Conservation (phyloP, 345 rosid genomes). For the Turritis glabra region DNA sequence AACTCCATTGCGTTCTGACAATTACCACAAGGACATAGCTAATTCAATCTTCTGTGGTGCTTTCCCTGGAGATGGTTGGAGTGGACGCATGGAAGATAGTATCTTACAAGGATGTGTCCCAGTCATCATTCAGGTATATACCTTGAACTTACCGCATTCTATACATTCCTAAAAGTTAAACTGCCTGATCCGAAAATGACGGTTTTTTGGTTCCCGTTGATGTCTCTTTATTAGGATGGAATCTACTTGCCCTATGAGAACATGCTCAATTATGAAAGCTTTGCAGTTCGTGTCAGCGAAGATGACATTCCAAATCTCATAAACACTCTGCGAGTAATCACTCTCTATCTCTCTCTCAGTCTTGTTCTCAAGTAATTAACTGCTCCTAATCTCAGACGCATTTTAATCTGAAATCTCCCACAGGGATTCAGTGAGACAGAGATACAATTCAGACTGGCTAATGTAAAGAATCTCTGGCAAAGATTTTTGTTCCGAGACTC, state of each 20-base stretch:
- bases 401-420: background rate
- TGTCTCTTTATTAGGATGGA: slow-evolving; percentile 67
- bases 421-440: slow-evolving; percentile 79
- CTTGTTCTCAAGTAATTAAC: background rate
- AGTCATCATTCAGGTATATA: slow-evolving; percentile 86
- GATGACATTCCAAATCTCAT: slow-evolving; percentile 88
- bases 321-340: slow-evolving; percentile 79
- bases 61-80: slow-evolving; percentile 99
- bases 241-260: slow-evolving; percentile 94
- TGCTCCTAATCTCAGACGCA: slow-evolving; percentile 5
- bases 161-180: background rate
- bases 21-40: slow-evolving; percentile 72
- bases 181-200: background rate
- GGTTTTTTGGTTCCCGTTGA: background rate
- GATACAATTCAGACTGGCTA: slow-evolving; percentile 61
- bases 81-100: slow-evolving; percentile 99
- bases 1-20: slow-evolving; percentile 60
- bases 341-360: background rate
- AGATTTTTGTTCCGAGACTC: slow-evolving; percentile 85
- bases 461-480: slow-evolving; percentile 83
- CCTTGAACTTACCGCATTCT: slow-evolving; percentile 5
- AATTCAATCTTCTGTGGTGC: slow-evolving; percentile 90
- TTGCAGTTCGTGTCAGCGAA: slow-evolving; percentile 80
- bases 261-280: slow-evolving; percentile 90
- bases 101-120: slow-evolving; percentile 96